Conservation (phyloP, 2,329 filamentous ascomycete species). For the Colletotrichum sp. region DNA sequence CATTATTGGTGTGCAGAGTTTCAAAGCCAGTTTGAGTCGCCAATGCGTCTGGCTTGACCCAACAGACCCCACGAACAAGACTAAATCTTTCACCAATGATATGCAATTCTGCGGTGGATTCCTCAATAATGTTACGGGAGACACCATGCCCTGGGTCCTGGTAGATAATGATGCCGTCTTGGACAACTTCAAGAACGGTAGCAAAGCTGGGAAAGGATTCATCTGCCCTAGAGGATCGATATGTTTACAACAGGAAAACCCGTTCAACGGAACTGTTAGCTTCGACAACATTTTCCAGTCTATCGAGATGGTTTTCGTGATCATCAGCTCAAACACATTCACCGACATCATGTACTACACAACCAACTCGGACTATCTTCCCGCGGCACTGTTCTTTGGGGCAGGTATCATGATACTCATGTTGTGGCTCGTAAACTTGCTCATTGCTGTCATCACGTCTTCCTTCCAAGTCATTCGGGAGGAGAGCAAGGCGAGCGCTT, state of each 20-base stretch:
- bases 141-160: conserved; percentile 69
- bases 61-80: conserved; percentile 56
- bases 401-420: conserved; percentile 87
- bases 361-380: conserved; percentile 88
- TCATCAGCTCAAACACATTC: conserved; percentile 99
- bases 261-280: conserved; percentile 84
- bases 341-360: conserved; percentile 94
- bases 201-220: conserved; percentile 76
- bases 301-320: conserved; percentile 91
- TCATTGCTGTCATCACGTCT: conserved; percentile 96
- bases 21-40: conserved; percentile 81
- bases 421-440: conserved; percentile 93
- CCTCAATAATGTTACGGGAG: conserved; percentile 64
- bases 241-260: conserved; percentile 81
- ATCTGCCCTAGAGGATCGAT: conserved; percentile 84
- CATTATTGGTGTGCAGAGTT: conserved; percentile 95
- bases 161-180: conserved; percentile 33
- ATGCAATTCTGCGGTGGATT: conserved; percentile 89
- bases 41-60: conserved; percentile 82
- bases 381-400: conserved; percentile 79
- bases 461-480: conserved; percentile 98
- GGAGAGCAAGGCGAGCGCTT: conserved; percentile 92
- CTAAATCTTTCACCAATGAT: conserved; percentile 63
- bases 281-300: conserved; percentile 96
- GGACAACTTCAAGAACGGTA: conserved; percentile 54